A percentile compares a stretch with the other conserved stretches of the same genome.
Conservation (phyloP, 208 protist species). For the Acanthamoeba castellanii region DNA sequence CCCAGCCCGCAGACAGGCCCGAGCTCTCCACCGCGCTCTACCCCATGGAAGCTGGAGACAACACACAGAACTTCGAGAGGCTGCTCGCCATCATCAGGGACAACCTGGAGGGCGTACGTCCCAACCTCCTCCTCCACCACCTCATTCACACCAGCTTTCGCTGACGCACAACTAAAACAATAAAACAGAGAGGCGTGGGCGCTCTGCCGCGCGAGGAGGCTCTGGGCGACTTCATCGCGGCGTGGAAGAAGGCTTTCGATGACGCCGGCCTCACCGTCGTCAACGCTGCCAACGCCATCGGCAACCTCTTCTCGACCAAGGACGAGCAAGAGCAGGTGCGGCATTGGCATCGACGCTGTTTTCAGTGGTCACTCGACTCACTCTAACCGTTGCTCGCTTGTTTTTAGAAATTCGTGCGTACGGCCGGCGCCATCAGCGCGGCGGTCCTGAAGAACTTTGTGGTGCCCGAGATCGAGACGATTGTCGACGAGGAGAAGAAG, state of each 20-base stretch:
- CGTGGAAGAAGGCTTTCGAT: slow-evolving; percentile 9
- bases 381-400: background rate
- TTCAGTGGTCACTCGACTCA: background rate
- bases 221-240: slow-evolving; percentile 19
- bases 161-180: background rate
- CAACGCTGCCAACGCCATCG: slow-evolving; percentile 7
- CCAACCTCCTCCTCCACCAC: background rate
- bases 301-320: slow-evolving; percentile 33
- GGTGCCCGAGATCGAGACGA: slow-evolving; percentile 27
- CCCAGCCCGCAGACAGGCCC: background rate
- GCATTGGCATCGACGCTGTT: background rate
- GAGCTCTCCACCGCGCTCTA: background rate
- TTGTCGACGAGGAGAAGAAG: slow-evolving; percentile 49
- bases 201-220: background rate
- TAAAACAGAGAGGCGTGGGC: background rate
- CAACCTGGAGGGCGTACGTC: background rate
- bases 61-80: background rate
- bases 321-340: slow-evolving; percentile 42
- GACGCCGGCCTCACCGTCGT: background rate
- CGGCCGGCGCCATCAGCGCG: slow-evolving; percentile 2
- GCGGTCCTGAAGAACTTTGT: slow-evolving; percentile 34
- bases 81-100: background rate
- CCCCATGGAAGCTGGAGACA: background rate
- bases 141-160: background rate
- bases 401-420: background rate